Percentiles rank a stretch among this genome's conserved stretches.
Evolutionary conservation across 2,329 filamentous ascomycete genomes (phyloP).

Genomic region (Orbilia oligospora): DNA sequence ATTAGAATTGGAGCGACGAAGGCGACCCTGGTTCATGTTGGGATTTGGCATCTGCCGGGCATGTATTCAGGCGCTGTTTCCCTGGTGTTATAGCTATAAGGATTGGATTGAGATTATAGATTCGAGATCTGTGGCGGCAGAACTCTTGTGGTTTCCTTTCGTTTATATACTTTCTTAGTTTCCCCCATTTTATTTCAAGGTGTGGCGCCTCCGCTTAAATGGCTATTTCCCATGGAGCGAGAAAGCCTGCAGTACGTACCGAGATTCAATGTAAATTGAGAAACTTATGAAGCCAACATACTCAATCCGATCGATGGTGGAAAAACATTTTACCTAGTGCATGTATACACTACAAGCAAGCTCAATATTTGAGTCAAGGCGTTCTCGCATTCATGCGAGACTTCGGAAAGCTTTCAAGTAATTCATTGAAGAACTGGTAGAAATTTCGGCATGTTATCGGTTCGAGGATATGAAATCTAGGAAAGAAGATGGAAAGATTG

Average conservation of each 20-base stretch:
- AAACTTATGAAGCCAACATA: background rate
- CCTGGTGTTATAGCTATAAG: too few relatives aligned
- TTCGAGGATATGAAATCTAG: background rate
- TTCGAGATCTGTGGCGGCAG: background rate
- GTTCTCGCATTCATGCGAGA: background rate
- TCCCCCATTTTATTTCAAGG: constrained; percentile 12
- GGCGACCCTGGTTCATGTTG: too few relatives aligned
- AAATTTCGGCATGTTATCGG: constrained; percentile 32
- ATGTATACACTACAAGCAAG: background rate
- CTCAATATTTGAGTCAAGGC: background rate
- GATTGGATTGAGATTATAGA: background rate
- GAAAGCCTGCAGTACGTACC: background rate
- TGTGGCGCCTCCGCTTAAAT: constrained; percentile 41
- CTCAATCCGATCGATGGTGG: background rate
- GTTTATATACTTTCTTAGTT: too few relatives aligned
- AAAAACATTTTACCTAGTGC: constrained; percentile 12
- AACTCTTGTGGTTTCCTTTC: background rate
- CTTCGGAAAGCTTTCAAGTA: background rate
- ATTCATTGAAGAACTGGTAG: background rate
- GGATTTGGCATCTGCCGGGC: too few relatives aligned
- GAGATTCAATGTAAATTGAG: background rate
- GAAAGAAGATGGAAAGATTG: constrained; percentile 3
- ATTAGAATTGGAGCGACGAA: too few relatives aligned
- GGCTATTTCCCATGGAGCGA: background rate
- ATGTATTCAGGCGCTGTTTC: too few relatives aligned